Conservation (phyloP, 108 stramenopile species). For the Nitzschia sp. region DNA sequence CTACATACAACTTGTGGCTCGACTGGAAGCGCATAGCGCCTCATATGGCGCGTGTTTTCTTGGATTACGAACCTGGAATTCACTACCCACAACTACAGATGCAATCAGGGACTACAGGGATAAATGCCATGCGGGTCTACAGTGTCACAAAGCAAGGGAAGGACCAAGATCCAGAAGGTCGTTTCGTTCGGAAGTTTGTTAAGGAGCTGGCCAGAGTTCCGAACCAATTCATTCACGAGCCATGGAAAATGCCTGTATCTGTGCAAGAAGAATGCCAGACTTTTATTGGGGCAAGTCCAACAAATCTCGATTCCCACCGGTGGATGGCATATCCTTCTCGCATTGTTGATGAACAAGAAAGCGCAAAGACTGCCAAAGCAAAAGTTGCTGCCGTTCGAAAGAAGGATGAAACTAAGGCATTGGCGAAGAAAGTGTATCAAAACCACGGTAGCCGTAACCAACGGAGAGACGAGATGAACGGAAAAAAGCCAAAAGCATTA, state of each 20-base stretch:
- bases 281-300: constrained; percentile 4
- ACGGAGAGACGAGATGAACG: constrained; percentile 44
- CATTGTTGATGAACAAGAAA: constrained; percentile 58
- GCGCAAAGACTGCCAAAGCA: constrained; percentile 61
- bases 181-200: constrained; percentile 54
- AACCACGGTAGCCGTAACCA: constrained; percentile 66
- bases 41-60: constrained; percentile 61
- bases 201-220: constrained; percentile 54
- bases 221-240: constrained; percentile 63
- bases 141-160: constrained; percentile 74
- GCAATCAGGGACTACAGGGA: constrained; percentile 79
- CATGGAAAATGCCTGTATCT: constrained; percentile 57
- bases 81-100: constrained; percentile 82
- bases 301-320: neutral
- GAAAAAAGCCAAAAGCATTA: constrained; percentile 42
- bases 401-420: constrained; percentile 40
- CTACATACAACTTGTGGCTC: constrained; percentile 73
- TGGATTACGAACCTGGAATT: constrained; percentile 59
- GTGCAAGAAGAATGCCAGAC: constrained; percentile 41
- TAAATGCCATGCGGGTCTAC: constrained; percentile 79
- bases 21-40: constrained; percentile 70
- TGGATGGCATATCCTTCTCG: constrained; percentile 48
- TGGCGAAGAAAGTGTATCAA: constrained; percentile 55
- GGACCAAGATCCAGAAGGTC: constrained; percentile 69
- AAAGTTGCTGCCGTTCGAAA: constrained; percentile 54